A percentile compares a stretch with the other conserved stretches of the same genome.
Evolutionary conservation across 495 filamentous ascomycete genomes (phyloP).

Genomic region (Penicillium maclennaniae): DNA sequence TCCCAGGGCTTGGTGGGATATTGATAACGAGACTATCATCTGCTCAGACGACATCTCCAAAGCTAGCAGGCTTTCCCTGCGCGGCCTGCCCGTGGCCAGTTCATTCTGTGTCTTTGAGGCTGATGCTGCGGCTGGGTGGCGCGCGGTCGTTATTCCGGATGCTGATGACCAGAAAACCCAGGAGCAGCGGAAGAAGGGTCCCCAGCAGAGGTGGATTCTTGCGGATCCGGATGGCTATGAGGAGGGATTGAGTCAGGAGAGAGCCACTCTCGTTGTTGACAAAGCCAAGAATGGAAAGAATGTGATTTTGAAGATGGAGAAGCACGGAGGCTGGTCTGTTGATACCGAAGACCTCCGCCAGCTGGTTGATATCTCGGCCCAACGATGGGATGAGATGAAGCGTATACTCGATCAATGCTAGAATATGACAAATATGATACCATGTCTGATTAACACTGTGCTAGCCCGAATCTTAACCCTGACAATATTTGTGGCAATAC

Average conservation of each 20-base stretch:
- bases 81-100: conserved; percentile 62
- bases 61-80: conserved; percentile 49
- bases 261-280: conserved; percentile 68
- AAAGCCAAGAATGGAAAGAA: conserved; percentile 46
- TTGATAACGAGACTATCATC: conserved; percentile 70
- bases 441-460: conserved; percentile 10
- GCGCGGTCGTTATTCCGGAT: conserved; percentile 36
- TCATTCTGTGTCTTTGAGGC: conserved; percentile 70
- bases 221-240: conserved; percentile 89
- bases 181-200: conserved; percentile 32
- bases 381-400: conserved; percentile 55
- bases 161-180: conserved; percentile 40
- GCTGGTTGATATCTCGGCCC: conserved; percentile 48
- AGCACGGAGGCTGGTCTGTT: conserved; percentile 69
- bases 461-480: too few relatives aligned
- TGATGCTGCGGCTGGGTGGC: conserved; percentile 49
- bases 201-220: conserved; percentile 67
- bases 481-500: neutral
- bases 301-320: conserved; percentile 67
- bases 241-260: conserved; percentile 74
- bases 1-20: conserved; percentile 83
- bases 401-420: conserved; percentile 39
- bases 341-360: conserved; percentile 52
- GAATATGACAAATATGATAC: conserved; percentile 30
- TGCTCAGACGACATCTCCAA: conserved; percentile 59